Evolutionary conservation across 805 yeast species (phyloP).

Genomic region (Candida berthetii): DNA sequence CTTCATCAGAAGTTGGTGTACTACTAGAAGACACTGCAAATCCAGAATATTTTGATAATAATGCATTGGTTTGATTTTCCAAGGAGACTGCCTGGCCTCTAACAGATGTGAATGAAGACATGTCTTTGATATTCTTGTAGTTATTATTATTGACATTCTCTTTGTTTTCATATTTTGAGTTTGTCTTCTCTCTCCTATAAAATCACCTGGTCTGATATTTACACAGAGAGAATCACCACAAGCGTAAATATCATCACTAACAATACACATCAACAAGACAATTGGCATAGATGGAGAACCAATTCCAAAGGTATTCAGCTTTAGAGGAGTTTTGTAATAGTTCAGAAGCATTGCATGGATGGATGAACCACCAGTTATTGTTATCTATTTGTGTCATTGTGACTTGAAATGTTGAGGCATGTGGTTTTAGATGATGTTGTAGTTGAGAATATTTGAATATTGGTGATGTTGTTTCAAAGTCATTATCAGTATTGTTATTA

Average conservation of each 20-base stretch:
- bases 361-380: slow-evolving; percentile 23
- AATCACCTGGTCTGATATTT: slow-evolving; percentile 4
- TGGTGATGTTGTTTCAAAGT: background rate
- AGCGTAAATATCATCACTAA: slow-evolving; percentile 10
- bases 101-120: slow-evolving; percentile 55
- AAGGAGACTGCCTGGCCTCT: slow-evolving; percentile 62
- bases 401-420: background rate
- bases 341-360: slow-evolving; percentile 33
- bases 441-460: background rate
- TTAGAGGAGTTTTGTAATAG: slow-evolving; percentile 18
- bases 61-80: slow-evolving; percentile 61
- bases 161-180: no score
- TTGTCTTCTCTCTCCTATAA: no score
- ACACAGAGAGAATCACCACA: slow-evolving; percentile 9
- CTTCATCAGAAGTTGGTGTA: slow-evolving; percentile 42
- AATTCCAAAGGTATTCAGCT: slow-evolving; percentile 16
- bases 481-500: background rate
- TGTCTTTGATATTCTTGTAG: slow-evolving; percentile 7
- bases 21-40: slow-evolving; percentile 46
- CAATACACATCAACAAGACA: background rate
- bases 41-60: slow-evolving; percentile 46
- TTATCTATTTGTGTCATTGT: slow-evolving; percentile 5
- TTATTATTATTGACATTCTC: slow-evolving; percentile 1
- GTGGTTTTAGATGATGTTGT: no score
- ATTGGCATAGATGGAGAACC: slow-evolving; percentile 22